phyloP scores from a whole-genome alignment of 768 basidiomycete genomes.

The Cantharellus anzutake region DNA sequence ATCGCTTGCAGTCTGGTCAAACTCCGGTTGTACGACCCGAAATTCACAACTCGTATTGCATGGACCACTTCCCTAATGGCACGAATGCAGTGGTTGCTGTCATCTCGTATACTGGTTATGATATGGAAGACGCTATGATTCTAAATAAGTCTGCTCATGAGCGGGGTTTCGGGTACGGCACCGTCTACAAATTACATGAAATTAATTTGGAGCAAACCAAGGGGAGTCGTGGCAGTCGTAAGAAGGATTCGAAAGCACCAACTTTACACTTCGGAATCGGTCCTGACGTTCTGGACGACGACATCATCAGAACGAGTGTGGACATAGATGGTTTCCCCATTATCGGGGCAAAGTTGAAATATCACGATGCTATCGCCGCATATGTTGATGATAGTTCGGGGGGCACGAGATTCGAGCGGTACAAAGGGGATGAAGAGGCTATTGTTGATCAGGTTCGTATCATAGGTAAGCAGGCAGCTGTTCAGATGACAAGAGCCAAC shows the following conservation, averaged over 20 bases:
- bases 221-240: conserved; percentile 29
- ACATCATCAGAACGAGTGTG: conserved; percentile 33
- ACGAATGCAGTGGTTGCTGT: conserved; percentile 99
- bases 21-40: conserved; percentile 85
- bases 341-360: conserved; percentile 44
- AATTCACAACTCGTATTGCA: conserved; percentile 85
- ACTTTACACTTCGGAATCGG: conserved; percentile 75
- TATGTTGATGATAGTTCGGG: conserved; percentile 76
- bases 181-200: conserved; percentile 87
- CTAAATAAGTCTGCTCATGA: conserved; percentile 97
- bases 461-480: conserved; percentile 32
- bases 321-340: conserved; percentile 74
- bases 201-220: conserved; percentile 58
- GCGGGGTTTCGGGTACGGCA: conserved; percentile 91
- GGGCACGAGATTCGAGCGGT: conserved; percentile 72
- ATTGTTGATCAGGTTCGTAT: conserved; percentile 85
- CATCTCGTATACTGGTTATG: conserved; percentile 98
- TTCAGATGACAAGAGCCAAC: not conserved
- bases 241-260: conserved; percentile 21
- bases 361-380: conserved; percentile 69
- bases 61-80: conserved; percentile 97
- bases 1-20: conserved; percentile 88
- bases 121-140: conserved; percentile 99
- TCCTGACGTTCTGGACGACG: conserved; percentile 38
- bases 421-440: conserved; percentile 87